These are phyloP conservation scores for Taiozyma onychis DNA, from an alignment of 1,139 yeast species.

Conservation along the genomic window DNA sequence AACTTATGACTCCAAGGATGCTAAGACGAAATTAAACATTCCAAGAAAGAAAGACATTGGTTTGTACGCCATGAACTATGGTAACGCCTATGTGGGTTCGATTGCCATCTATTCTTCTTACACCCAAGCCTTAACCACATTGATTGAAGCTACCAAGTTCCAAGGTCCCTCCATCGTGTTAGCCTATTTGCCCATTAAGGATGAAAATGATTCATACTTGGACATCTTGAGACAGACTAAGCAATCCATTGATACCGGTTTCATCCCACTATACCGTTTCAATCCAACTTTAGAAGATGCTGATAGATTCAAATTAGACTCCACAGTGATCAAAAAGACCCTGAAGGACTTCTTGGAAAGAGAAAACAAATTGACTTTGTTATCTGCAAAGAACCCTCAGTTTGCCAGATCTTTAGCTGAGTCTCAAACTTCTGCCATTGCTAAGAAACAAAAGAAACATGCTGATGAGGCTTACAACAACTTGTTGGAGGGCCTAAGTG, in stretches of 20 bases:
- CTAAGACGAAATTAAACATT: conserved; percentile 24
- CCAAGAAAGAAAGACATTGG: conserved; percentile 90
- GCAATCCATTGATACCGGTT: conserved; percentile 85
- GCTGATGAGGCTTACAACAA: conserved; percentile 77
- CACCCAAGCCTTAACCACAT: conserved; percentile 85
- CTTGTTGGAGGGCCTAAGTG: conserved; percentile 80
- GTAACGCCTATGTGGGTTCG: conserved; percentile 87
- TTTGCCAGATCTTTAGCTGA: conserved; percentile 69
- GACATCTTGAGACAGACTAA: conserved; percentile 82
- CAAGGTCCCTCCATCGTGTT: conserved; percentile 88
- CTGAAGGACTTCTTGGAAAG: conserved; percentile 78
- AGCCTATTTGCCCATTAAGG: conserved; percentile 78
- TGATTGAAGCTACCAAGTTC: conserved; percentile 82
- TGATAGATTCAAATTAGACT: conserved; percentile 71
- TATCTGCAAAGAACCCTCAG: conserved; percentile 66
- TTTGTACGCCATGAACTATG: conserved; percentile 90
- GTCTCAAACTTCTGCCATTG: conserved; percentile 57
- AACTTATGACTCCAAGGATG: conserved; percentile 45
- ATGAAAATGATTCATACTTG: conserved; percentile 65
- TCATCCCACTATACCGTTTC: conserved; percentile 92
- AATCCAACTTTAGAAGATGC: conserved; percentile 52
- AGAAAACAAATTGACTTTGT: conserved; percentile 77
- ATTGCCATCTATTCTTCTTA: conserved; percentile 92
- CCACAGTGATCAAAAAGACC: conserved; percentile 73
- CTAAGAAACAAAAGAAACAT: conserved; percentile 53